phyloP scores from a whole-genome alignment of 2,329 filamentous ascomycete species.

The Eurotiales sp. region DNA sequence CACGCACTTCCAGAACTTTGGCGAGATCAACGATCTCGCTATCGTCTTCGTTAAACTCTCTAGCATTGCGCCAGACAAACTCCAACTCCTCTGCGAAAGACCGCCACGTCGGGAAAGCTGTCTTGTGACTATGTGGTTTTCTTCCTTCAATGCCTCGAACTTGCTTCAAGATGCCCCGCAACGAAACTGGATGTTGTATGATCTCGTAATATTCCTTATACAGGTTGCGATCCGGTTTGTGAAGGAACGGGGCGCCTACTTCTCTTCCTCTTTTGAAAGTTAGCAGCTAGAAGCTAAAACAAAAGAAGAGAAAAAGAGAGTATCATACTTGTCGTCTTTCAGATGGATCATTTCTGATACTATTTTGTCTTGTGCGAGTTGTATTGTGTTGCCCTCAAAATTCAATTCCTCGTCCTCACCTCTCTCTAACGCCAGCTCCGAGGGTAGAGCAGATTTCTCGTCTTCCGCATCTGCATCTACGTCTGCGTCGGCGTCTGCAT shows the following conservation, averaged over 20 bases:
- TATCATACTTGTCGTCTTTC: slow-evolving; percentile 16
- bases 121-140: slow-evolving; percentile 55
- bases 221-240: slow-evolving; percentile 68
- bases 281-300: slow-evolving; percentile 15
- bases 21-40: slow-evolving; percentile 79
- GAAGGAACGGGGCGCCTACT: slow-evolving; percentile 70
- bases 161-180: slow-evolving; percentile 72
- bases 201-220: slow-evolving; percentile 79
- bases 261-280: slow-evolving; percentile 54
- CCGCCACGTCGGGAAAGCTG: slow-evolving; percentile 78
- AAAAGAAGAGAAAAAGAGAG: not conserved
- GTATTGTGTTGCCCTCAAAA: slow-evolving; percentile 72
- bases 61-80: slow-evolving; percentile 82
- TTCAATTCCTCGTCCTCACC: slow-evolving; percentile 55
- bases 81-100: slow-evolving; percentile 75
- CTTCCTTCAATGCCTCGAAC: slow-evolving; percentile 70
- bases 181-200: slow-evolving; percentile 74
- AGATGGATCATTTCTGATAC: slow-evolving; percentile 61
- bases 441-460: slow-evolving; percentile 15
- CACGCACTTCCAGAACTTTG: slow-evolving; percentile 69
- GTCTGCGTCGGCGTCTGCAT: slow-evolving; percentile 21
- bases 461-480: slow-evolving; percentile 25
- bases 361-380: slow-evolving; percentile 82
- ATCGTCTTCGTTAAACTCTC: slow-evolving; percentile 85
- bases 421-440: slow-evolving; percentile 35